Percentiles rank a stretch among this genome's conserved stretches.
Conservation (phyloP, 352 stramenopile genomes). For the Discostella stelligera region DNA sequence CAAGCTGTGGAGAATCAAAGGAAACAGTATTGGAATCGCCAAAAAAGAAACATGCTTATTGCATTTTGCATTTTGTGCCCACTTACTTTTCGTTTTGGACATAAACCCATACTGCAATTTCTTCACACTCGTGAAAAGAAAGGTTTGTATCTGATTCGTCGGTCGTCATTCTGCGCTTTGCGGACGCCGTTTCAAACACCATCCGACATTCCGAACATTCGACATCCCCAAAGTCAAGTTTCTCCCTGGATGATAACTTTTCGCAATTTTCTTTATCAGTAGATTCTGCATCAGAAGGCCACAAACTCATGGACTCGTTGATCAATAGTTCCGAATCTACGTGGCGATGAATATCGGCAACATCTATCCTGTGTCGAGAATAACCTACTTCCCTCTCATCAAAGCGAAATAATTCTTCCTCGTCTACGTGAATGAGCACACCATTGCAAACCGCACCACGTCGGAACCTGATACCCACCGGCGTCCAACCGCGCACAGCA, state of each 20-base stretch:
- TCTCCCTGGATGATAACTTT: conserved; percentile 18
- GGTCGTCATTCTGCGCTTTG: conserved; percentile 9
- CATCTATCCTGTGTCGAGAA: conserved; percentile 44
- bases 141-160: conserved; percentile 5
- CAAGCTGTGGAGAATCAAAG: conserved; percentile 60
- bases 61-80: neutral
- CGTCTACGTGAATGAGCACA: conserved; percentile 56
- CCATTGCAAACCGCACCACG: conserved; percentile 48
- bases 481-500: conserved; percentile 23
- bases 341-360: conserved; percentile 36
- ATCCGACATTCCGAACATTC: conserved; percentile 20
- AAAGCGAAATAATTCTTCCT: conserved; percentile 55
- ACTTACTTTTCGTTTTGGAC: conserved; percentile 23
- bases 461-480: conserved; percentile 33
- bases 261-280: conserved; percentile 5
- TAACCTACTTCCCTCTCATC: conserved; percentile 65
- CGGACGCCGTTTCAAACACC: conserved; percentile 30
- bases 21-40: conserved; percentile 4
- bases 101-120: conserved; percentile 12
- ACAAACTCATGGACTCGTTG: conserved; percentile 22
- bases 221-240: neutral
- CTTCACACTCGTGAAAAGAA: neutral
- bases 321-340: conserved; percentile 13
- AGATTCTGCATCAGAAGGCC: conserved; percentile 10
- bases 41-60: neutral